These are phyloP conservation scores for Hymenoscyphus fraxineus DNA, from an alignment of 2,329 filamentous ascomycete species.

Conservation along the genomic window DNA sequence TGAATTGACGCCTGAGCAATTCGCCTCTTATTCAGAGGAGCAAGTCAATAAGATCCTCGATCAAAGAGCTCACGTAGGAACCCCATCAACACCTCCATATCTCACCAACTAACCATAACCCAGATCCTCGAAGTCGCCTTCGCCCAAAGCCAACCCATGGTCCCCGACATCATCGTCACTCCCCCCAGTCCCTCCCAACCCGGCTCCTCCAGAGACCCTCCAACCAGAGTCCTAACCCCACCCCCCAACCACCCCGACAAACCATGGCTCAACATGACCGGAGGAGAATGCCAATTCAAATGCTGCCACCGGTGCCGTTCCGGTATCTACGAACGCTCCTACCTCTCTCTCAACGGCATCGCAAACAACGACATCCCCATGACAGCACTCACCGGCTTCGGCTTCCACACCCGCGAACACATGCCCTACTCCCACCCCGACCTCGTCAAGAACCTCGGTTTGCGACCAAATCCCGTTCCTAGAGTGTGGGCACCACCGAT, in stretches of 20 bases:
- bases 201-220: background rate
- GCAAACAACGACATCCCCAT: conserved; percentile 48
- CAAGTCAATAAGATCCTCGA: conserved; percentile 47
- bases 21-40: conserved; percentile 43
- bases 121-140: conserved; percentile 10
- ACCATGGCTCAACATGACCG: conserved; percentile 39
- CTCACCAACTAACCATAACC: background rate
- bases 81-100: background rate
- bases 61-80: conserved; percentile 48
- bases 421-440: conserved; percentile 39
- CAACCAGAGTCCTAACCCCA: background rate
- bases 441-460: conserved; percentile 29
- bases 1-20: conserved; percentile 40
- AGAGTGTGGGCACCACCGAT: no score
- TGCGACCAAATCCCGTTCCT: conserved; percentile 16
- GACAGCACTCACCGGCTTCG: conserved; percentile 48
- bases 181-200: background rate
- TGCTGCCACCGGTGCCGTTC: conserved; percentile 49
- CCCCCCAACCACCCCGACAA: conserved; percentile 9
- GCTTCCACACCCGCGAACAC: conserved; percentile 43
- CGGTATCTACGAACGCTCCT: conserved; percentile 42
- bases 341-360: conserved; percentile 48
- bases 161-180: background rate
- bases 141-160: background rate
- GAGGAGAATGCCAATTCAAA: conserved; percentile 47